Evolutionary conservation across 345 rosid species (phyloP).

Genomic region (Camelina hispida): DNA sequence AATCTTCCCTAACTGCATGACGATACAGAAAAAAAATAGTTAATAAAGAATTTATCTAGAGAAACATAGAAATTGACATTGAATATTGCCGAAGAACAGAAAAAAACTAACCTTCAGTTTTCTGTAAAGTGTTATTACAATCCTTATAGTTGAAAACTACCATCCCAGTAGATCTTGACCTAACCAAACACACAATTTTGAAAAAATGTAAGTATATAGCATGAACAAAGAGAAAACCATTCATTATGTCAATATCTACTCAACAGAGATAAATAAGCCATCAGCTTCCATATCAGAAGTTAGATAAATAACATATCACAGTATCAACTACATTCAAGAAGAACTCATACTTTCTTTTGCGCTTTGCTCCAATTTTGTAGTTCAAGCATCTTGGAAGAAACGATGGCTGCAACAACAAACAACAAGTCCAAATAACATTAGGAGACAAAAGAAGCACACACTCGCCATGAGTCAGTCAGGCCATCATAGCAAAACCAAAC

Average conservation of each 20-base stretch:
- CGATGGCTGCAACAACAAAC: slow-evolving; percentile 60
- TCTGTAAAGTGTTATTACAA: slow-evolving; percentile 61
- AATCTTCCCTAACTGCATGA: slow-evolving; percentile 88
- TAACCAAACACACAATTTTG: slow-evolving; percentile 40
- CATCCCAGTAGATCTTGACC: slow-evolving; percentile 66
- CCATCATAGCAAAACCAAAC: too few relatives aligned
- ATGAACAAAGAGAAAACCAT: slow-evolving; percentile 3
- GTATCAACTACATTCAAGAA: background rate
- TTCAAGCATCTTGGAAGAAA: slow-evolving; percentile 75
- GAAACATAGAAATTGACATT: background rate
- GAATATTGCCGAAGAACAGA: background rate
- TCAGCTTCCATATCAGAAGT: slow-evolving; percentile 21
- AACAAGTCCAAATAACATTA: background rate
- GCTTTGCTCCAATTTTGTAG: slow-evolving; percentile 62
- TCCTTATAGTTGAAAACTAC: slow-evolving; percentile 91
- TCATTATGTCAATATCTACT: slow-evolving; percentile 27
- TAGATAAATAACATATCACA: slow-evolving; percentile 1
- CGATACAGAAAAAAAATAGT: background rate
- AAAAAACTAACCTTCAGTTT: slow-evolving; percentile 74
- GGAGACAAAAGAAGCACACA: slow-evolving; percentile 5
- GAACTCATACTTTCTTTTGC: slow-evolving; percentile 57
- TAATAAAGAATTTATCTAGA: background rate
- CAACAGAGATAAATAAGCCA: background rate
- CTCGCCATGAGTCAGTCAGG: background rate
- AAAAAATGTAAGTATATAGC: slow-evolving; percentile 12